These are phyloP conservation scores for Colletotrichum sp. DNA, from an alignment of 2,329 filamentous ascomycete species.

Conservation along the genomic window DNA sequence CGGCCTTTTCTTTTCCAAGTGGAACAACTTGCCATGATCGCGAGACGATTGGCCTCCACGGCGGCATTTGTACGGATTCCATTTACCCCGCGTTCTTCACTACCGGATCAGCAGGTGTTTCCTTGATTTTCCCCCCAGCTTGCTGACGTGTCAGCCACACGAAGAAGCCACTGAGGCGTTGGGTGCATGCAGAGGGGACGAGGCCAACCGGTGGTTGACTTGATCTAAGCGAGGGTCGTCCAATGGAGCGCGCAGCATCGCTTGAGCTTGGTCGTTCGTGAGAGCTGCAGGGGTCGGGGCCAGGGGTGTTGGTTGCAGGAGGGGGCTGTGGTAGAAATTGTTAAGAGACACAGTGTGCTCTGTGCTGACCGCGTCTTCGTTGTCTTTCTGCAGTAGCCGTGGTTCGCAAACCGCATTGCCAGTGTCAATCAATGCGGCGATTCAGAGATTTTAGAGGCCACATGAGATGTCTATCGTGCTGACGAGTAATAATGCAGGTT, in stretches of 20 bases:
- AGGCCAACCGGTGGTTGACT: neutral
- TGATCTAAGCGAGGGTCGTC: neutral
- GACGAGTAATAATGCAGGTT: neutral
- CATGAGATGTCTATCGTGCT: neutral
- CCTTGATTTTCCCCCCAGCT: neutral
- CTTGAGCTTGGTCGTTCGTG: neutral
- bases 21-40: neutral
- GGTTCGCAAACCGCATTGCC: neutral
- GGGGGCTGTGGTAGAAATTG: neutral
- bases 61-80: neutral
- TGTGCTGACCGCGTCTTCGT: neutral
- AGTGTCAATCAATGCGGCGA: neutral
- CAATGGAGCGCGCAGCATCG: neutral
- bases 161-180: neutral
- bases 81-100: neutral
- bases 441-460: neutral
- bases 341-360: neutral
- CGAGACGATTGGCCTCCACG: neutral
- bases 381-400: neutral
- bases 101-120: slow-evolving; percentile 1
- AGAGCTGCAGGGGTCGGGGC: neutral
- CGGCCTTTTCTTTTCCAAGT: neutral
- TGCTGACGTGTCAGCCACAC: neutral
- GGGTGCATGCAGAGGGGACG: neutral
- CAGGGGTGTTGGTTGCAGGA: neutral